Base-by-base conservation (phyloP, 2,329 filamentous ascomycete species). In the Aspergillus luchuensis region DNA sequence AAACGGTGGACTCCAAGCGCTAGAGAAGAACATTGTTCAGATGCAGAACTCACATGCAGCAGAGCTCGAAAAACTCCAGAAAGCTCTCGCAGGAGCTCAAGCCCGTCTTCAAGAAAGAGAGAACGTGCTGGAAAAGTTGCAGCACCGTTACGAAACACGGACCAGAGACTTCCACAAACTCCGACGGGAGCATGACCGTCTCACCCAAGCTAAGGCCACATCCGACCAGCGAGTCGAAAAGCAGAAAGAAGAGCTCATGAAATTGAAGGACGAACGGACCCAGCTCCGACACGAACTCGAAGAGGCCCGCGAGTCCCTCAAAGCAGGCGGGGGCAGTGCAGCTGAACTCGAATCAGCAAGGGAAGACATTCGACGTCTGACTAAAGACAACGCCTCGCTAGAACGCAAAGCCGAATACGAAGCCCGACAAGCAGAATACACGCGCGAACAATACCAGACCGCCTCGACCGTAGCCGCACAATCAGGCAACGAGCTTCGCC, bases 361-460 rank as follows among this genome's bases (percentile, higher is more conserved):
- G 19, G 78, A 79, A 62, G 74, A 80, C 60, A 72, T 74, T 41
- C 74, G 74, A 2, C 69, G 71, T 8, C 63, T 81, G 1, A 71
- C 63, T 11, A 74, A 76, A 48, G 74, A 76, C 36, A 75, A 74
- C 41, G 67, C 68, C 8, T 67, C 66, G 19, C 66, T 80, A 15
- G 71, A 76, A 58, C 72, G 72, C 47, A 76, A 74, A 50, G 70
- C 77, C 2, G 75, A 80, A 10, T 79, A 76, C 54, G 78, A 76
- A 51, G 72, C 70, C 47, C 76, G 76, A 8, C 79, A 80, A 61
- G 73, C 78, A 7, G 79, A 81, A 50, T 81, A 81, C 61, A 79
- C 75, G 5, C 75, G 79, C 41, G 71, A 76, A 59, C 79, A 81
- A 65, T 82, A 81, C 56, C 80, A 81, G 62, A 78, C 74, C 30